Conservation (phyloP, 1,284 basidiomycete genomes). For the Moesziomyces globuligerus region DNA sequence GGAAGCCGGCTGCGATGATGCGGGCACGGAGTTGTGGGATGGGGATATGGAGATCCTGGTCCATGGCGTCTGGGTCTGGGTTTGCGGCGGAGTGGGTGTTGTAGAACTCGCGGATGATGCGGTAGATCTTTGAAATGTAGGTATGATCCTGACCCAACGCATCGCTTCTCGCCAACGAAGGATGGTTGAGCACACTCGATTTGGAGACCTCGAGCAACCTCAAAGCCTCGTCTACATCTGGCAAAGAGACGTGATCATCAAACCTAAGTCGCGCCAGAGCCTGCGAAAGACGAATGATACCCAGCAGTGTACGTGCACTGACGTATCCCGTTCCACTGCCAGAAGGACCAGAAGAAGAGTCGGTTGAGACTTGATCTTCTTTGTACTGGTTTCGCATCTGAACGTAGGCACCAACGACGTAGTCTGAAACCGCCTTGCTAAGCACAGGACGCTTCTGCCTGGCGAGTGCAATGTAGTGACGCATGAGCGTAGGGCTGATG, state of each 20-base stretch:
- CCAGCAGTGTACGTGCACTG: constrained; percentile 94
- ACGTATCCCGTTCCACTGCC: constrained; percentile 73
- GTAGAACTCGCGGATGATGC: constrained; percentile 62
- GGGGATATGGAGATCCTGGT: constrained; percentile 5
- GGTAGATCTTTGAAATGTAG: constrained; percentile 61
- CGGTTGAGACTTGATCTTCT: constrained; percentile 87
- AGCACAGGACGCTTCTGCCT: constrained; percentile 88
- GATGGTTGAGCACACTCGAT: constrained; percentile 74
- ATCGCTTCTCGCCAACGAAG: constrained; percentile 19
- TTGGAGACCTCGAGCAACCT: constrained; percentile 97
- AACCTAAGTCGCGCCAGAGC: constrained; percentile 91
- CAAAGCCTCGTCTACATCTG: constrained; percentile 95
- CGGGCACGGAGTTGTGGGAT: constrained; percentile 12
- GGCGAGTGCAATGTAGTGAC: constrained; percentile 96
- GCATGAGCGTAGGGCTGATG: constrained; percentile 86
- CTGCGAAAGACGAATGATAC: constrained; percentile 91
- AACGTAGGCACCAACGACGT: constrained; percentile 95
- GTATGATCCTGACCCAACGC: constrained; percentile 40
- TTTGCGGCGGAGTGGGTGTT: constrained; percentile 2
- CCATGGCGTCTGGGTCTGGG: constrained; percentile 10
- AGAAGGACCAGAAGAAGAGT: constrained; percentile 74
- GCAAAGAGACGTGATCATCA: constrained; percentile 79
- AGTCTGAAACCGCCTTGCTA: constrained; percentile 84
- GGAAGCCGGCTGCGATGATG: constrained; percentile 38
- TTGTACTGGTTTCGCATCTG: constrained; percentile 90